Conservation (phyloP, 192 early-diverging fungal species). For the Coemansia asiatica region DNA sequence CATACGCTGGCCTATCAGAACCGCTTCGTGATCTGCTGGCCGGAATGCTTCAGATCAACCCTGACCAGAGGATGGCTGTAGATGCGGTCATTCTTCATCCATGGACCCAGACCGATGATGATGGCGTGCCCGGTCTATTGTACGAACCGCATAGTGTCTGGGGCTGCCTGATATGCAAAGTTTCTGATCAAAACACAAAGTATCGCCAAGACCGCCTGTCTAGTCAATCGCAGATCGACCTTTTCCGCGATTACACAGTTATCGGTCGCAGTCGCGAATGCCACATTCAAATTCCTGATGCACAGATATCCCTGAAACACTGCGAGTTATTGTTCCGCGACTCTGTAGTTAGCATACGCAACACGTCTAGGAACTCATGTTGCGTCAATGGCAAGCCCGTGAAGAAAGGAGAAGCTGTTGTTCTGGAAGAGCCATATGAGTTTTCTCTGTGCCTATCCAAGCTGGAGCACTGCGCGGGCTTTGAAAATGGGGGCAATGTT, state of each 20-base stretch:
- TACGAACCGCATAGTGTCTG: slow-evolving; percentile 31
- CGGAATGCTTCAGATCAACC: slow-evolving; percentile 37
- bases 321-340: slow-evolving; percentile 30
- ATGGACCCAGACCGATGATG: slow-evolving; percentile 40
- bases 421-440: slow-evolving; percentile 20
- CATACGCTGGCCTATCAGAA: slow-evolving; percentile 21
- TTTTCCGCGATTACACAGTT: slow-evolving; percentile 28
- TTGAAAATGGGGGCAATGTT: not conserved
- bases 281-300: slow-evolving; percentile 42
- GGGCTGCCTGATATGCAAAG: slow-evolving; percentile 19
- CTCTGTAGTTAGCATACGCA: slow-evolving; percentile 22
- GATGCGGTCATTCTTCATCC: slow-evolving; percentile 37
- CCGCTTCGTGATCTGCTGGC: slow-evolving; percentile 27
- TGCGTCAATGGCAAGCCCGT: slow-evolving; percentile 24
- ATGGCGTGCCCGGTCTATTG: slow-evolving; percentile 28
- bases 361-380: slow-evolving; percentile 23
- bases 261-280: slow-evolving; percentile 39
- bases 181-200: not conserved
- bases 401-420: slow-evolving; percentile 7
- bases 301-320: slow-evolving; percentile 34
- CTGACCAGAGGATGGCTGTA: slow-evolving; percentile 21
- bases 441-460: slow-evolving; percentile 20
- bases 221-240: slow-evolving; percentile 11
- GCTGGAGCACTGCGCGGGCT: not conserved
- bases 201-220: not conserved